Evolutionary conservation across 768 basidiomycete genomes (phyloP), one percentile per base, ranked within the genome.

Genomic region (Dictyophora rubrovolvata): DNA sequence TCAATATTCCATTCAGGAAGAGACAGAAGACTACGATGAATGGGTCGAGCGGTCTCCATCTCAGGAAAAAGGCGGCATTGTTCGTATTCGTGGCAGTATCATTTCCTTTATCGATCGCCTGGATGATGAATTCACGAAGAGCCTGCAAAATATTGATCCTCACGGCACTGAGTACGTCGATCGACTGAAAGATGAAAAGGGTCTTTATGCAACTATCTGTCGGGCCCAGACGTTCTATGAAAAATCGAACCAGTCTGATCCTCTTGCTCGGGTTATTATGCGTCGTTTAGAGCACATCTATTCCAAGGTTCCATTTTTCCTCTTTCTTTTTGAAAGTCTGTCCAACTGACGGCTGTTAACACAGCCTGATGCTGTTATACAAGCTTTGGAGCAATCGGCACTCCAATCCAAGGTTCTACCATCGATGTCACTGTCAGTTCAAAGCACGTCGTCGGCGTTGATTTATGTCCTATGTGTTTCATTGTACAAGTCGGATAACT

Each of bases 151-250:
- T 68, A 93, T 96, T 63, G 96, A 99, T 67, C 95, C 96, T 8
- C 96, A 99, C 69, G 93, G 96, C 1, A 92, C 89, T n/a, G 96
- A 99, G 71, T 99, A 99, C 68, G 88, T 99, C 48, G 96, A 97
- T 68, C 82, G 96, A 52, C 76, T 99, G 59, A 93, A 93, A 73
- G 93, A 98, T 68, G 97, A 98, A 75, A 91, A 93, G 67, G 85
- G 86, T 16, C 80, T 99, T 21, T 99, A 98, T 71, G 82, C 84
- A 69, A 93, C 92, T 34, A 91, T 99, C 63, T 92, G 90, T 71
- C 87, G 89, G 54, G 87, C 93, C 0, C 92, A 97, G 71, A 82
- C 86, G 10, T 86, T 93, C 67, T 98, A 95, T 71, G 93, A 96
- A 75, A 81, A 79, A 65, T 86, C 84, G 17, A 74, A 77, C 23